Conservation (phyloP, 2,329 filamentous ascomycete genomes). For the Aspergillus tubingensis region DNA sequence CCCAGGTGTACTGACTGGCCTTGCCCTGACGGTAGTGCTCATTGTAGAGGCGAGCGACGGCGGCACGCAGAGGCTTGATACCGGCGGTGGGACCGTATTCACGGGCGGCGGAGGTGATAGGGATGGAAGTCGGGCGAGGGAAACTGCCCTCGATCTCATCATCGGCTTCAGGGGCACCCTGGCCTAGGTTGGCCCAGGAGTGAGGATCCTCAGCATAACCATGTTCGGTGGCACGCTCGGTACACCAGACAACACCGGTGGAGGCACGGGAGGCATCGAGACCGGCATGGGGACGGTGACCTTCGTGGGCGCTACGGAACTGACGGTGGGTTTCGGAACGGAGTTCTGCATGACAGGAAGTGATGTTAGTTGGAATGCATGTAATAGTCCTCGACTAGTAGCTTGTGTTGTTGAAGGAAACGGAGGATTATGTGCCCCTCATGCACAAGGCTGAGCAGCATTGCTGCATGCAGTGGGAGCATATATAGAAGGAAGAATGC, state of each 20-base stretch:
- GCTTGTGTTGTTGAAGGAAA: background rate
- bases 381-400: too few relatives aligned
- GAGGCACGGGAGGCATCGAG: constrained; percentile 85
- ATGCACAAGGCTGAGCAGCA: background rate
- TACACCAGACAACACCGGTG: constrained; percentile 86
- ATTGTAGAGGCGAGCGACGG: constrained; percentile 91
- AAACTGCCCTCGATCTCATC: constrained; percentile 91
- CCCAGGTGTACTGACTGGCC: constrained; percentile 88
- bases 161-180: constrained; percentile 91
- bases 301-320: constrained; percentile 87
- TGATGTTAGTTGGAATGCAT: constrained; percentile 5
- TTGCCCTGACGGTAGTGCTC: constrained; percentile 86
- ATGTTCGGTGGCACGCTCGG: constrained; percentile 75
- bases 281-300: constrained; percentile 86
- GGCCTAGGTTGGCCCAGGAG: constrained; percentile 88
- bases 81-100: constrained; percentile 95
- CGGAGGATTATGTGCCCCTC: background rate
- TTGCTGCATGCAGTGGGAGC: background rate
- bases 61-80: constrained; percentile 85
- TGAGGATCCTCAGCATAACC: constrained; percentile 82
- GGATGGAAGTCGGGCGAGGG: constrained; percentile 73
- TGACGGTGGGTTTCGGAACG: constrained; percentile 83
- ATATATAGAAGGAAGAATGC: too few relatives aligned
- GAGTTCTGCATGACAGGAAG: constrained; percentile 58
- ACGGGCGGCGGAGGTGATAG: constrained; percentile 74